These are phyloP conservation scores for Hortaea sp. DNA, from an alignment of 2,329 filamentous ascomycete species.

Conservation along the genomic window DNA sequence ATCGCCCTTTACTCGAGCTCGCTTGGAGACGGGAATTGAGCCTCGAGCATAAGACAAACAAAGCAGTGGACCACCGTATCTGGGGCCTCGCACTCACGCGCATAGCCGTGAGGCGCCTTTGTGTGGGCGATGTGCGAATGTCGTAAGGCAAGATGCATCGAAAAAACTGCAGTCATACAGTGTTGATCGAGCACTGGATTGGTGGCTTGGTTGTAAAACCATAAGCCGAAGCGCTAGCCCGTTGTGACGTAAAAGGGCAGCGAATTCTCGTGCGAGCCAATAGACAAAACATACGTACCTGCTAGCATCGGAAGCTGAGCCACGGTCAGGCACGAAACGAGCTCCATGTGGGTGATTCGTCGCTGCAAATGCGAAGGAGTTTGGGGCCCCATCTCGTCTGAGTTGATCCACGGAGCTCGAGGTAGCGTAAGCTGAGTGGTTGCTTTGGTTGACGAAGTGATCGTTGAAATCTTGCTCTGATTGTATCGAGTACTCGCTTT, in stretches of 20 bases:
- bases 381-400: conserved; percentile 40
- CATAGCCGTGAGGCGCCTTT: too few relatives aligned
- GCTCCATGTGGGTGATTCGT: conserved; percentile 32
- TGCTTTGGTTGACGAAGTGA: conserved; percentile 35
- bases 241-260: background rate
- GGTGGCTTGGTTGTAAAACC: too few relatives aligned
- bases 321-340: conserved; percentile 43
- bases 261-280: conserved; percentile 6
- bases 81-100: too few relatives aligned
- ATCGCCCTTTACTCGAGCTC: too few relatives aligned
- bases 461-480: conserved; percentile 38
- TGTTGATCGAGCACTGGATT: too few relatives aligned
- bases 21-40: too few relatives aligned
- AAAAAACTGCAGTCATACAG: too few relatives aligned
- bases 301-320: conserved; percentile 39
- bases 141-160: too few relatives aligned
- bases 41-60: too few relatives aligned
- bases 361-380: conserved; percentile 36
- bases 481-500: conserved; percentile 32
- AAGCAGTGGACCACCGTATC: too few relatives aligned
- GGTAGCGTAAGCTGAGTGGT: conserved; percentile 34
- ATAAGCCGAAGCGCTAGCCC: conserved; percentile 8
- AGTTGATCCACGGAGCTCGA: conserved; percentile 36
- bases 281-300: conserved; percentile 41
- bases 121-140: too few relatives aligned